Base-by-base conservation (phyloP, 768 basidiomycete species). In the Leccinellum luteum region DNA sequence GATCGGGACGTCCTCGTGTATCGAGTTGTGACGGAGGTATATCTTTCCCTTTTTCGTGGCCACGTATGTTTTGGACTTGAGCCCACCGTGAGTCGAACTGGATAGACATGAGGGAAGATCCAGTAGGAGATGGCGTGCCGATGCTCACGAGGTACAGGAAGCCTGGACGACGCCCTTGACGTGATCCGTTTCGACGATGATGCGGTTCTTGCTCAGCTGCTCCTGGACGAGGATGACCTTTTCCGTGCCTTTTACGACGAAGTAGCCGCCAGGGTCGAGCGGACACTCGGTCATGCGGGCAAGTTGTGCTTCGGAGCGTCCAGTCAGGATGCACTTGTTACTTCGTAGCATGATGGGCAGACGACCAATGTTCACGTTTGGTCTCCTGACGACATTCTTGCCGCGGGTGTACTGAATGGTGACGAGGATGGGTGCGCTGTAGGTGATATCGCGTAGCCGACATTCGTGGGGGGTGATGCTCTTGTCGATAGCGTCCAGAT, bases 211-310 rank as follows among this genome's bases (percentile, higher is more conserved):
- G 81, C 92, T 95, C 68, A 98, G 75, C 75, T 99, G 97, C 71
- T 98, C 97, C 73, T 99, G 97, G 7, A 99, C 96, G 60, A 99
- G 79, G 64, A 99, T 99, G 65, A 99, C 97, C 76, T 98, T 99
- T 75, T 99, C 96, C 44, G 96, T 99, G 35, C 96, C 96, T 74
- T 95, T 98, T 52, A 99, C 97, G 57, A 99, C 89, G 73, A 99
- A 99, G 71, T 98, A 98, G 4, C 97, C 97, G n/a, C 97, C 97
- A 12, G 97, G 96, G 76, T 99, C 97, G 57, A 98, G 80, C 3
- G 97, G 97, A 72, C 97, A 99, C 74, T 99, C 97, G 12, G 83
- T 86, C 93, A 98, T 95, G 38, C 85, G 80, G n/a, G 97, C 97
- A 23, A 98, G 79, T 63, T 95, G 85, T 14, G 83, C 81, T 54